Evolutionary conservation across 352 stramenopile genomes (phyloP), one percentile per base, ranked within the genome.

Genomic region (Pythium chondricola): DNA sequence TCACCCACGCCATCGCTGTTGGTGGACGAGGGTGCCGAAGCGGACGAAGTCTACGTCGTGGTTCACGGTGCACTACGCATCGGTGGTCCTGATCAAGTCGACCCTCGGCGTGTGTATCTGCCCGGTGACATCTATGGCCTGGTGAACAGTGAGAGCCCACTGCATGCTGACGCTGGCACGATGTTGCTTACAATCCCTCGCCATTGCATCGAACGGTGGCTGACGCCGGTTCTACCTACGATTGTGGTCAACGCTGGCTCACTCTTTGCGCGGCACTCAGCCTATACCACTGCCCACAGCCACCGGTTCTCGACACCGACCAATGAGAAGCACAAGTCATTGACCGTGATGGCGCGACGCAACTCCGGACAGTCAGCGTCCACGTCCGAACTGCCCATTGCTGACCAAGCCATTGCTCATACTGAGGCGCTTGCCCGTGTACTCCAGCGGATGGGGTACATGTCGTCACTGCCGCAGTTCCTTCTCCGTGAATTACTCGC

Each of bases 121-220:
- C 32, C 57, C 4, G 57, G 57, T 14, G 57, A 65, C 27, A 21
- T 65, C 6, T 58, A 56, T 37, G 56, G 56, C 6, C 20, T 54
- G 4, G 29, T 30, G 18, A 5, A 29, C 27, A 24, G 39, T 16
- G 4, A 4, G 24, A 33, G 13, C 29, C 20, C 48, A 27, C 50
- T 83, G 39, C 46, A 65, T 4, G 65, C 52, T 4, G 57, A 74
- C 38, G 20, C 65, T 1, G 61, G 48, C 10, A 84, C 74, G 9
- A 54, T 64, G 1, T 4, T 86, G 8, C 45, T 83, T 6, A 61
- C 49, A 13, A 63, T 86, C 7, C 50, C 68, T 2, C 44, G 16
- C 9, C 48, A 10, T 25, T 63, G 2, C 14, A 69, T 84, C 40
- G 63, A 79, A 0, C 66, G 72, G 4, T 86, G 74, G 74, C 48